Evolutionary conservation across 768 basidiomycete genomes (phyloP).

Genomic region (Vishniacozyma victoriae): DNA sequence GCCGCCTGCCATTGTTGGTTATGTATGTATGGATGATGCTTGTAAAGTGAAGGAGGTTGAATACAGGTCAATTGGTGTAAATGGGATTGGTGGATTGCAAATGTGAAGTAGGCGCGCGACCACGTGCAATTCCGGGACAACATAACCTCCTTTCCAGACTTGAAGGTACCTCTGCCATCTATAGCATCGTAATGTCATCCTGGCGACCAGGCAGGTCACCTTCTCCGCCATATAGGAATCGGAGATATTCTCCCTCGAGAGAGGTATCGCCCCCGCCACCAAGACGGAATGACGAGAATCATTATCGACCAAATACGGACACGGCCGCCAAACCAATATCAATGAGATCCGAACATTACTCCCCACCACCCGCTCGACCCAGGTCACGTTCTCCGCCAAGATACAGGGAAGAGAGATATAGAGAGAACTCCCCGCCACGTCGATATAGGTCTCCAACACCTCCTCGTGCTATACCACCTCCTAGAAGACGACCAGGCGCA

Average conservation of each 20-base stretch:
- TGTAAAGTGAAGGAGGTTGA: too few species aligned
- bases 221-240: constrained; percentile 18
- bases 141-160: too few species aligned
- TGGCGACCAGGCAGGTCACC: too few species aligned
- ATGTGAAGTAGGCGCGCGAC: not conserved
- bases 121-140: not conserved
- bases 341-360: constrained; percentile 9
- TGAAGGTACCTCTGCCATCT: too few species aligned
- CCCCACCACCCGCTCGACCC: constrained; percentile 1
- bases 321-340: not conserved
- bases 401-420: too few species aligned
- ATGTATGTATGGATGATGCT: too few species aligned
- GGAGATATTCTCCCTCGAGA: constrained; percentile 36
- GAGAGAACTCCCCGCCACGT: not conserved
- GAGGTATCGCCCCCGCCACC: constrained; percentile 23
- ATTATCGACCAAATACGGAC: constrained; percentile 6
- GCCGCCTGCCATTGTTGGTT: not conserved
- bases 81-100: too few species aligned
- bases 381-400: too few species aligned
- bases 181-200: too few species aligned
- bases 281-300: constrained; percentile 21
- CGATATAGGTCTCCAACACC: constrained; percentile 1
- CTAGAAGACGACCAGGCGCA: not conserved
- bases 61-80: too few species aligned
- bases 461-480: not conserved